Evolutionary conservation across 2,329 filamentous ascomycete species (phyloP), one percentile per base, ranked within the genome.

Genomic region (Venturia asperata): DNA sequence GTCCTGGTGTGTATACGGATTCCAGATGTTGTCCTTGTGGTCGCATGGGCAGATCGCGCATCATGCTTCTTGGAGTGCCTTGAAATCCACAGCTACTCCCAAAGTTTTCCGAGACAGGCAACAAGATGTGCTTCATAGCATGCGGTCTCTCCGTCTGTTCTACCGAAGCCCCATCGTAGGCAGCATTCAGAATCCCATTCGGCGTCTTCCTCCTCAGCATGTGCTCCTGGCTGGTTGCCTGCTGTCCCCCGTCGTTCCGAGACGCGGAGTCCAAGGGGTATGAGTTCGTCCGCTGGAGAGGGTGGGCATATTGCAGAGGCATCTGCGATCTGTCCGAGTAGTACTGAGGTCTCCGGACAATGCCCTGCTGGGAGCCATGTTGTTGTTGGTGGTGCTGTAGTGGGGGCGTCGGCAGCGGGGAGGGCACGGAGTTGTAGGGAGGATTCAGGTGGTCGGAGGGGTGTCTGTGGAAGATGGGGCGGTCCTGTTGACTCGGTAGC

Each of bases 191-290:
- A 45, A 92, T 96, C n/a, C 93, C 94, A 72, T 88, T 93, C 5
- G 93, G 94, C 10, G 93, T 97, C 76, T 97, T 97, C 69, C 93
- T 86, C 69, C 93, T 86, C 65, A 97, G 81, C 70, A 91, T 89
- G 75, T 96, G 87, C 74, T 96, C 91, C 64, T 75, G 74, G 19
- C 42, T 37, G n/a, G 42, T 30, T 7, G 43, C n/a, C 61, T 21
- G 27, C 24, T 49, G 61, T 10, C 34, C 43, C 34, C 30, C 34
- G 13, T 70, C 66, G 10, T 73, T 72, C 42, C 67, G 67, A 45
- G 70, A 67, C 13, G 64, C 65, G 41, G 68, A 66, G 55, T 73
- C 71, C 30, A 71, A 70, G 42, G 70, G 70, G 66, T 75, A 76
- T 19, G 75, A 76, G 65, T 72, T 74, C 64, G 73, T 74, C 62